Evolutionary conservation across 1,284 basidiomycete genomes (phyloP).

Genomic region (Acaromyces ingoldii): DNA sequence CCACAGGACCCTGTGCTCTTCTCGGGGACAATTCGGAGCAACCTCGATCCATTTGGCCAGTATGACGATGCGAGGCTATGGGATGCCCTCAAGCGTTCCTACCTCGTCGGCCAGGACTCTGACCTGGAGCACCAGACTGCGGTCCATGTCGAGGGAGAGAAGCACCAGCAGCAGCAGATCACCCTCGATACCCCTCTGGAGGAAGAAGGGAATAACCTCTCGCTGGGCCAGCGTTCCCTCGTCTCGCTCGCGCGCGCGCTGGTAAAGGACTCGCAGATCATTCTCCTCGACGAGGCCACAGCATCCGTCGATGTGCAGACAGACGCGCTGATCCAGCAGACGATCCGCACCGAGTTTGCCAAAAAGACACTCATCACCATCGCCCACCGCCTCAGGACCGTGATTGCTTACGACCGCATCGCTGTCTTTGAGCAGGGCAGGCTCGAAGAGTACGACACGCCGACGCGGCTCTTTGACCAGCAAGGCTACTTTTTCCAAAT

Average conservation of each 20-base stretch:
- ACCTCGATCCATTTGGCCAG: conserved; percentile 50
- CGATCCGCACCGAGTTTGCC: conserved; percentile 74
- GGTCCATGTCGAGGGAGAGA: conserved; percentile 4
- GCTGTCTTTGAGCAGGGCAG: conserved; percentile 70
- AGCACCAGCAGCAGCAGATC: conserved; percentile 18
- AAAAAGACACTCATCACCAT: conserved; percentile 75
- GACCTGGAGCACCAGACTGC: neutral
- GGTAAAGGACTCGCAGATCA: conserved; percentile 16
- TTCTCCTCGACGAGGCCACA: conserved; percentile 30
- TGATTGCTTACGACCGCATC: conserved; percentile 73
- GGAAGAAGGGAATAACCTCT: conserved; percentile 60
- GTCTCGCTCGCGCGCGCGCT: conserved; percentile 76
- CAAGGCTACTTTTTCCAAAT: conserved; percentile 61
- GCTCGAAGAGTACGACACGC: conserved; percentile 69
- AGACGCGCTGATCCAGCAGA: conserved; percentile 78
- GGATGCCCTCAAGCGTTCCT: conserved; percentile 50
- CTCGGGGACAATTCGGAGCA: conserved; percentile 52
- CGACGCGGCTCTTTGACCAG: conserved; percentile 59
- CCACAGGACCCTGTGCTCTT: conserved; percentile 52
- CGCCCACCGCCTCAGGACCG: conserved; percentile 68
- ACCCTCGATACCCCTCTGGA: conserved; percentile 47
- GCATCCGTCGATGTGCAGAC: conserved; percentile 72
- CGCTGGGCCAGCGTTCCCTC: conserved; percentile 62
- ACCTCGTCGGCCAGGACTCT: conserved; percentile 37
- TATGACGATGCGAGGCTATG: conserved; percentile 50